phyloP scores from a whole-genome alignment of 1,284 basidiomycete genomes.

The Heterobasidion annosum region DNA sequence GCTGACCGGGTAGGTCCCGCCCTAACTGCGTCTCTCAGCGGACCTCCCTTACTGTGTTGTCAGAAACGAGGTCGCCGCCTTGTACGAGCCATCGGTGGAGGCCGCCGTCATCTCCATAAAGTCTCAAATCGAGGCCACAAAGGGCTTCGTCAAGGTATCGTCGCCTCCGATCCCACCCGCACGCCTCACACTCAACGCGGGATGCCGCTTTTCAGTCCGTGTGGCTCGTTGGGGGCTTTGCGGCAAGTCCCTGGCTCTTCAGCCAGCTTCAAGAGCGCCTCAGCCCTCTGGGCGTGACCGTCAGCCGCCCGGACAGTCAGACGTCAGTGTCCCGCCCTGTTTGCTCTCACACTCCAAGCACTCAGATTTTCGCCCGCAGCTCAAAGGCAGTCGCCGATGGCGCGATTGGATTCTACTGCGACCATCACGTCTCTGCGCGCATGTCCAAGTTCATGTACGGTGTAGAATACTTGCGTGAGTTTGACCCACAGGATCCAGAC shows the following conservation, averaged over 20 bases:
- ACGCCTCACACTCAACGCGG: background rate
- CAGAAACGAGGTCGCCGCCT: conserved; percentile 52
- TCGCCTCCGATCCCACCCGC: background rate
- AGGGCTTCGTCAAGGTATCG: conserved; percentile 52
- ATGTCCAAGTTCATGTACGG: conserved; percentile 75
- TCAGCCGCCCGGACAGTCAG: conserved; percentile 68
- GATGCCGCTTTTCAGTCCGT: conserved; percentile 38
- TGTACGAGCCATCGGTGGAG: conserved; percentile 71
- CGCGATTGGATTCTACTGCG: conserved; percentile 73
- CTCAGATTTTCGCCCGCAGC: conserved; percentile 22
- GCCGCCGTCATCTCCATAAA: conserved; percentile 63
- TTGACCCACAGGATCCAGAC: conserved; percentile 53
- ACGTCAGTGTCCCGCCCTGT: conserved; percentile 35
- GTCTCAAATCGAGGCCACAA: conserved; percentile 56
- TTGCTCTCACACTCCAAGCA: background rate
- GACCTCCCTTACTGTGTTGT: no score
- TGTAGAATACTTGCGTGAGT: conserved; percentile 66
- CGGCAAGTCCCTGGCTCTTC: conserved; percentile 72
- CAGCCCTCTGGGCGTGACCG: conserved; percentile 40
- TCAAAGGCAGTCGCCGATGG: conserved; percentile 78
- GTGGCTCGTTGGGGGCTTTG: conserved; percentile 74
- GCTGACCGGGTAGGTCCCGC: conserved; percentile 46
- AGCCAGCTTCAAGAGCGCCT: conserved; percentile 62
- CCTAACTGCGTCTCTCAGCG: background rate
- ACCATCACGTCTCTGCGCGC: conserved; percentile 70